Percentiles rank a stretch among this genome's conserved stretches.
phyloP scores from a whole-genome alignment of 2,329 filamentous ascomycete genomes.

The Fusarium nurragi region DNA sequence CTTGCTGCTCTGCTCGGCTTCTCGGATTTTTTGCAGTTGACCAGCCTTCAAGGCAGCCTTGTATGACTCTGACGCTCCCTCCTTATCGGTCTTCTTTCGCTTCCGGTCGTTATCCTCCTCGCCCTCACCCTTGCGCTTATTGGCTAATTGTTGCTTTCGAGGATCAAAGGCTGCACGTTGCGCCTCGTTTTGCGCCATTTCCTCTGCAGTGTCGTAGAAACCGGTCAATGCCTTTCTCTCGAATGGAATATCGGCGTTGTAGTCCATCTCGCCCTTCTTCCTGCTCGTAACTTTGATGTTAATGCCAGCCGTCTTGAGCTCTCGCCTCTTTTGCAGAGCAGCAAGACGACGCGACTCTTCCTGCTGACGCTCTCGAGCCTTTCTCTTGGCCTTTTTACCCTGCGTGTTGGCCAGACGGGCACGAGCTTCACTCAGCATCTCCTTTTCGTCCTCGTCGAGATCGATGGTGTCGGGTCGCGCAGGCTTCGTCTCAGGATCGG shows the following conservation, averaged over 20 bases:
- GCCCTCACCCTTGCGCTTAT: constrained; percentile 95
- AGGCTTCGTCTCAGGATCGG: constrained; percentile 96
- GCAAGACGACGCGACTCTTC: constrained; percentile 93
- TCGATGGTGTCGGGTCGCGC: constrained; percentile 96
- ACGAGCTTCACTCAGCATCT: constrained; percentile 98
- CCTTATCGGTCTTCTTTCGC: constrained; percentile 88
- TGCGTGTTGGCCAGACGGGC: constrained; percentile 97
- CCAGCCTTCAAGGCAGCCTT: constrained; percentile 92
- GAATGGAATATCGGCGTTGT: constrained; percentile 98
- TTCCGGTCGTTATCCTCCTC: constrained; percentile 85
- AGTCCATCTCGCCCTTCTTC: constrained; percentile 98
- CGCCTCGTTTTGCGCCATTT: constrained; percentile 81
- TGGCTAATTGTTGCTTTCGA: constrained; percentile 86
- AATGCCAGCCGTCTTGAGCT: constrained; percentile 97
- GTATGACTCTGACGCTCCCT: constrained; percentile 77
- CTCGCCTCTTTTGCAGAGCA: constrained; percentile 90
- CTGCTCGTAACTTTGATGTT: constrained; percentile 94
- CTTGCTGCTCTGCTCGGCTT: constrained; percentile 97
- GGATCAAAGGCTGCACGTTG: constrained; percentile 90
- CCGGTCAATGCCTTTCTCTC: constrained; percentile 89
- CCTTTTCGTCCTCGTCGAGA: constrained; percentile 98
- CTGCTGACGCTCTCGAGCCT: constrained; percentile 93
- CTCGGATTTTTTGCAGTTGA: constrained; percentile 91
- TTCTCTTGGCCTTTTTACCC: constrained; percentile 98
- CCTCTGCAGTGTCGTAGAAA: constrained; percentile 93